These are phyloP conservation scores for Limnanthes douglasii DNA, from an alignment of 345 rosid species.

Conservation along the genomic window DNA sequence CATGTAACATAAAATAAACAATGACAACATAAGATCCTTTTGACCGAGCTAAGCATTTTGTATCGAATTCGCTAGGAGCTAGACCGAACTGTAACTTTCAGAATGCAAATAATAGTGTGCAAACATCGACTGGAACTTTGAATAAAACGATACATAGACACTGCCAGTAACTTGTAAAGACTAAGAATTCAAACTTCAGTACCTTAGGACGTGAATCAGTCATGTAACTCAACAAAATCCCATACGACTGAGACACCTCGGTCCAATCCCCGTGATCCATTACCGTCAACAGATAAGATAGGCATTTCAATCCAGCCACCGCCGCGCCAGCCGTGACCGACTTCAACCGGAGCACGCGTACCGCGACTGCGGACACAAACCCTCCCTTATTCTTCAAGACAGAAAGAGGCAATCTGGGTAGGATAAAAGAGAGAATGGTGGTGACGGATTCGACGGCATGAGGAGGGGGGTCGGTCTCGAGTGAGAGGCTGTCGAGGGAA, in stretches of 20 bases:
- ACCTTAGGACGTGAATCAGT: constrained; percentile 61
- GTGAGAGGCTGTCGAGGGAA: constrained; percentile 45
- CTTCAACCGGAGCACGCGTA: constrained; percentile 25
- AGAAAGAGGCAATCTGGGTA: constrained; percentile 34
- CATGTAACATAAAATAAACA: neutral
- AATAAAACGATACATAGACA: neutral
- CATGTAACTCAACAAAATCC: constrained; percentile 21
- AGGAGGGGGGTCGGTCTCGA: constrained; percentile 18
- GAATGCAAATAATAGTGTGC: neutral
- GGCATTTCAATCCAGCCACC: constrained; percentile 48
- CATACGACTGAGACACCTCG: constrained; percentile 30
- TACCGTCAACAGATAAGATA: constrained; percentile 31
- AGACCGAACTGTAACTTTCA: neutral
- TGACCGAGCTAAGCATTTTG: neutral
- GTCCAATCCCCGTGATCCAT: constrained; percentile 30
- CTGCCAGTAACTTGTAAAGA: neutral
- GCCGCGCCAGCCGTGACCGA: constrained; percentile 27
- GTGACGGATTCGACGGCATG: constrained; percentile 37
- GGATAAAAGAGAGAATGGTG: constrained; percentile 37
- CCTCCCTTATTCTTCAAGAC: constrained; percentile 41
- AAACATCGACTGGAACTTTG: neutral
- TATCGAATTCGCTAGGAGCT: neutral
- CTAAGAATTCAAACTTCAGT: neutral
- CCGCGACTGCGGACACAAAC: constrained; percentile 22
- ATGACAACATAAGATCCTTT: neutral